These are phyloP conservation scores for Hirschfeldia incana DNA, from an alignment of 345 rosid species.

Conservation along the genomic window DNA sequence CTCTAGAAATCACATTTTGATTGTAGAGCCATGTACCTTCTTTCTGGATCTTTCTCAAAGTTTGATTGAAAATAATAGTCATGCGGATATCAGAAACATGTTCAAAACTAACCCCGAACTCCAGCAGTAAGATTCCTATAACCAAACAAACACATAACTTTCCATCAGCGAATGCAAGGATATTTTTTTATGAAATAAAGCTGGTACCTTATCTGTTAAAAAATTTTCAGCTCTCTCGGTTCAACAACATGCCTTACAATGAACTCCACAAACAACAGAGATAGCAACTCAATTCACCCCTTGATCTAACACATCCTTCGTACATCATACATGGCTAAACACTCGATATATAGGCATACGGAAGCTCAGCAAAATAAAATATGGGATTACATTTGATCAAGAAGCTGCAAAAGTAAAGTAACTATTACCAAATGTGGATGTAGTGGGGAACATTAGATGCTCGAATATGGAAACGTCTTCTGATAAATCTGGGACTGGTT, in stretches of 20 bases:
- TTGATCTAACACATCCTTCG: neutral
- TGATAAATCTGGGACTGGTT: conserved; percentile 80
- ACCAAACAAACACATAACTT: neutral
- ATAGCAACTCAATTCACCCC: neutral
- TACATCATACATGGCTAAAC: neutral
- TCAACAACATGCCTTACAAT: neutral
- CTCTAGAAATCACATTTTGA: neutral
- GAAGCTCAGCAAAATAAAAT: neutral
- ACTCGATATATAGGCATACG: neutral
- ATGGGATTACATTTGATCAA: neutral
- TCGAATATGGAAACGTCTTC: conserved; percentile 58
- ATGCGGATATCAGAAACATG: neutral
- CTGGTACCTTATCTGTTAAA: neutral
- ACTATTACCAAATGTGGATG: too few relatives aligned
- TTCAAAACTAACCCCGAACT: neutral
- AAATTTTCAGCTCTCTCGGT: neutral
- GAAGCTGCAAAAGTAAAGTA: neutral
- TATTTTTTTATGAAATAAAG: neutral
- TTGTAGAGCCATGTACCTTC: neutral
- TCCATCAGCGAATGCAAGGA: neutral
- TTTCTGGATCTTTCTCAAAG: neutral
- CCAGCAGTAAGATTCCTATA: neutral
- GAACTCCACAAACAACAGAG: neutral
- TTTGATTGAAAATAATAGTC: neutral
- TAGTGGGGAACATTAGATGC: conserved; percentile 45